A percentile compares a stretch with the other conserved stretches of the same genome.
Evolutionary conservation across 305 asterid genomes (phyloP).

Genomic region (Andrographis paniculata): DNA sequence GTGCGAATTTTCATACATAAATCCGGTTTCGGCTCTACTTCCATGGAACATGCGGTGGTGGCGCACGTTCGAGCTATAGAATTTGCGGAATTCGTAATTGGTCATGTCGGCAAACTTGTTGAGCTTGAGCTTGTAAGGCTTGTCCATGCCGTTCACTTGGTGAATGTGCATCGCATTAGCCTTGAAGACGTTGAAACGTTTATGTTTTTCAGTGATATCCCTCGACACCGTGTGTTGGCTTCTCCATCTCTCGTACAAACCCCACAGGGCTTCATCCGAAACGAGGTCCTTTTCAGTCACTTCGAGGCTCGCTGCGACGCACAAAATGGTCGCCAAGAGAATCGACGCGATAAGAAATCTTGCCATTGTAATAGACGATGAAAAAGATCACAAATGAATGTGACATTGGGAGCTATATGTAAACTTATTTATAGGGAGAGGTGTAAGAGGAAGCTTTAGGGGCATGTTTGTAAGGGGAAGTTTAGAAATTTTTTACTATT

Average conservation of each 20-base stretch:
- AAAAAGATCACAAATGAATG: too few species aligned
- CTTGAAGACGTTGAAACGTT: constrained; percentile 77
- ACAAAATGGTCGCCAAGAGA: constrained; percentile 28
- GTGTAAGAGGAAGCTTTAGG: too few species aligned
- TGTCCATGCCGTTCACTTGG: constrained; percentile 54
- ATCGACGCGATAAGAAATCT: constrained; percentile 25
- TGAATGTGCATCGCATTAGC: constrained; percentile 57
- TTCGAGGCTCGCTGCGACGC: constrained; percentile 42
- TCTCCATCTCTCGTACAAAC: constrained; percentile 65
- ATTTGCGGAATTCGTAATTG: constrained; percentile 52
- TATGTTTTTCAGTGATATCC: constrained; percentile 45
- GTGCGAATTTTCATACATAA: constrained; percentile 42
- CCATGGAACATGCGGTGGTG: constrained; percentile 60
- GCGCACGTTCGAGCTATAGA: constrained; percentile 47
- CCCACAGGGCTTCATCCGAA: constrained; percentile 66
- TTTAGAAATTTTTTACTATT: too few species aligned
- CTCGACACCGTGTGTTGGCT: constrained; percentile 62
- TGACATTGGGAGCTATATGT: too few species aligned
- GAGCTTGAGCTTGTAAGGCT: constrained; percentile 76
- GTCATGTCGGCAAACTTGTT: constrained; percentile 80
- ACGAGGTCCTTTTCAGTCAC: constrained; percentile 57
- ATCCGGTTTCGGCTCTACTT: constrained; percentile 31
- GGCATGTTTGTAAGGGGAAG: too few species aligned
- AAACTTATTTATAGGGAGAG: too few species aligned
- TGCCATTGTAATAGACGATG: background rate